Base-by-base conservation (phyloP, 163 green algal species). In the Volvox carteri region DNA sequence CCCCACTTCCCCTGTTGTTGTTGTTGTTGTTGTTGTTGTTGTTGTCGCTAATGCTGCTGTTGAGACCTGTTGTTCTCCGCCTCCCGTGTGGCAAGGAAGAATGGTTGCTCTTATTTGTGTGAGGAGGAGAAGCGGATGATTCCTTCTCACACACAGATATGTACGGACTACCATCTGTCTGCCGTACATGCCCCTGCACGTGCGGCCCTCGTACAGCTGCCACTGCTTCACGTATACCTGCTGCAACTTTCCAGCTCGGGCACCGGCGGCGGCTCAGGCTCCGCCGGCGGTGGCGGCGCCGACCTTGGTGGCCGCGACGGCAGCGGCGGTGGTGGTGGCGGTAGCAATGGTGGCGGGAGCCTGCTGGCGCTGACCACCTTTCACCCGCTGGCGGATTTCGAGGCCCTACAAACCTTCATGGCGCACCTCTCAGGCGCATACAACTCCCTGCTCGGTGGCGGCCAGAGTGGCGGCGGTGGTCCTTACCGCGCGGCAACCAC, bases 331-430 rank as follows among this genome's bases (percentile, higher is more conserved):
- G n/a, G n/a, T n/a, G n/a, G n/a, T n/a, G n/a, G n/a, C n/a, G n/a
- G n/a, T n/a, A n/a, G n/a, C n/a, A n/a, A n/a, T n/a, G 79, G 79
- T 33, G 79, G 79, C 33, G 79, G 79, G 60, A 11, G n/a, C 30
- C 18, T 86, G 62, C 79, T 86, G 14, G 6, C 9, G 9, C 7
- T 78, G 1, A 46, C 62, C 11, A 30, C 16, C 39, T 68, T 14
- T 46, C 79, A 86, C 79, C n/a, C 16, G 1, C 3, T 86, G 11
- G 62, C 33, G 0, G 79, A 86, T 33, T 78, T 86, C 14, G 44
- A 78, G 42, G 14, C 23, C 28, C 44, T 86, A 42, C 79, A 86
- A 60, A 67, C 44, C 60, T 78, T 86, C 21, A 60, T 73, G 0
- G 58, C 30, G 41, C 35, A 67, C 35, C 7, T 65, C 1, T 44